A percentile compares a stretch with the other conserved stretches of the same genome.
These are phyloP conservation scores for Lagerstroemia speciosa DNA, from an alignment of 345 rosid genomes.

Conservation along the genomic window DNA sequence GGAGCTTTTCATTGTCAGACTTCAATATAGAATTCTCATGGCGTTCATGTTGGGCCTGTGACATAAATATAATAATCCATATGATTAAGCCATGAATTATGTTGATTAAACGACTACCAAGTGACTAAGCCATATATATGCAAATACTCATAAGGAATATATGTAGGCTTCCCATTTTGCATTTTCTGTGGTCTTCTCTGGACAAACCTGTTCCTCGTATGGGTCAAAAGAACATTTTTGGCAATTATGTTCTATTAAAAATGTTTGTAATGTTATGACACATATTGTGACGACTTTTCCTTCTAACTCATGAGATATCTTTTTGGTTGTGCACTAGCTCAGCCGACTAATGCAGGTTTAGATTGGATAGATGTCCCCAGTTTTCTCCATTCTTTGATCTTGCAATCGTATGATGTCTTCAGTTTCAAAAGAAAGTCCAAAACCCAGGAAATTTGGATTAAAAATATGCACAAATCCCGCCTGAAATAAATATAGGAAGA, in stretches of 20 bases:
- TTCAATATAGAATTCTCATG: constrained; percentile 68
- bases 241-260: not conserved
- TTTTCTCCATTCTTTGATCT: no score
- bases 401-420: no score
- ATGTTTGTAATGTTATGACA: not conserved
- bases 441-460: not conserved
- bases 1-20: constrained; percentile 79
- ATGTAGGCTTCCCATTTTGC: not conserved
- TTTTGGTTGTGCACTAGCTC: no score
- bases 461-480: not conserved
- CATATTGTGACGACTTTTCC: no score
- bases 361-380: not conserved
- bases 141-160: not conserved
- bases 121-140: no score
- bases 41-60: constrained; percentile 83
- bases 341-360: not conserved
- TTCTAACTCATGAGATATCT: no score
- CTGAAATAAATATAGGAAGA: not conserved
- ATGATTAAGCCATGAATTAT: not conserved
- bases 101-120: not conserved
- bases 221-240: not conserved
- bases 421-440: not conserved
- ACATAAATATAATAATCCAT: no score
- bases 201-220: not conserved
- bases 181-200: not conserved